Evolutionary conservation across 1,284 basidiomycete genomes (phyloP), one percentile per base, ranked within the genome.

Genomic region (Ustilago sp.): DNA sequence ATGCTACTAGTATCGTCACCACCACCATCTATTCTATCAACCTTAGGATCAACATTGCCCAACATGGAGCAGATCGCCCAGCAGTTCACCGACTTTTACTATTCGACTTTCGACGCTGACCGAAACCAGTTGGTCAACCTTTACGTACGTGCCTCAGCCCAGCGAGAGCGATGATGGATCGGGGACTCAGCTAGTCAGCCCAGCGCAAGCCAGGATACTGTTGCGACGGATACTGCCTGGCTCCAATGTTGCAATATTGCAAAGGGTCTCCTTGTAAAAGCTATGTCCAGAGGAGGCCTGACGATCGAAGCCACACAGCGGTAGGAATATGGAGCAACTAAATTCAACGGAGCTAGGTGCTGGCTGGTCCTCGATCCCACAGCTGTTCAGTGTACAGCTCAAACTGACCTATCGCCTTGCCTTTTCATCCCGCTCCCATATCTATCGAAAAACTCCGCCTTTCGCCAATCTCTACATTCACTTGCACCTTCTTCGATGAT

Each of bases 91-190:
- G 74, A 85, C 60, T 85, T 80, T 52, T 85, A 85, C 75, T 85
- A 84, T 68, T 63, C 73, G 38, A 90, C 89, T 0, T 94, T 95
- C 82, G 91, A 93, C 83, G 17, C 86, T 5, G 87, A 92, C 86
- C 90, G 93, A 34, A 57, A 86, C 0, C 61, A 74, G 9, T 89
- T 95, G 55, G 80, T 68, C 5, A 68, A 87, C 55, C 91, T 95
- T 86, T 95, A 95, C 87, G 93, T 94, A 91, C 89, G 80, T 80
- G 23, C n/a, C 60, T 45, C 43, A 45, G 6, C n/a, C 3, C 23
- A 28, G 23, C 23, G 23, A 28, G 23, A 28, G 23, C 3, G 23
- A 28, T 28, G 23, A 28, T 28, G 23, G 23, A 28, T 28, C 23
- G 23, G 23, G 23, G 23, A 28, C 23, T 28, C 23, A 28, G 23